phyloP scores from a whole-genome alignment of 768 basidiomycete species.

The Tylopilus vinaceipallidus region DNA sequence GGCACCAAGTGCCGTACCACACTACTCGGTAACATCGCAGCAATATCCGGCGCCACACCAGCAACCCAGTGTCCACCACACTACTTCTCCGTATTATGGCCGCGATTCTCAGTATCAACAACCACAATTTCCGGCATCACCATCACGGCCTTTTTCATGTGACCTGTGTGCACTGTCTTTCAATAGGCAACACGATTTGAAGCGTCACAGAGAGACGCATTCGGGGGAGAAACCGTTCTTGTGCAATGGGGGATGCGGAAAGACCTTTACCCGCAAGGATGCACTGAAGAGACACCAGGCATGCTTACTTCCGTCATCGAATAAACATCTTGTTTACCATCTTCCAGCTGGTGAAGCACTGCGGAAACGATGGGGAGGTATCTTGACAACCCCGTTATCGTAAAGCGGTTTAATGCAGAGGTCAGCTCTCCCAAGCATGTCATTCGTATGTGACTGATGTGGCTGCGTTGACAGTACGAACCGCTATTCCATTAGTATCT shows the following conservation, averaged over 20 bases:
- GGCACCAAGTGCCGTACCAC: slow-evolving; percentile 36
- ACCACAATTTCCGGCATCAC: slow-evolving; percentile 56
- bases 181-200: slow-evolving; percentile 83
- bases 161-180: slow-evolving; percentile 79
- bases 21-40: slow-evolving; percentile 28
- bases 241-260: slow-evolving; percentile 82
- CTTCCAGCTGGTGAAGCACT: slow-evolving; percentile 69
- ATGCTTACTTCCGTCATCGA: slow-evolving; percentile 20
- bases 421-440: slow-evolving; percentile 15
- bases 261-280: slow-evolving; percentile 86
- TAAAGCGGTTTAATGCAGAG: slow-evolving; percentile 14
- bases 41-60: slow-evolving; percentile 29
- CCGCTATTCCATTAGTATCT: slow-evolving; percentile 22
- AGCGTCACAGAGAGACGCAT: slow-evolving; percentile 81
- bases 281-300: slow-evolving; percentile 86
- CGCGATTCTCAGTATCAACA: slow-evolving; percentile 27
- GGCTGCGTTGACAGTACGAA: slow-evolving; percentile 17
- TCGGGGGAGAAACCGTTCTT: slow-evolving; percentile 82
- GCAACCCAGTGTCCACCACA: slow-evolving; percentile 14
- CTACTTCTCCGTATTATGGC: slow-evolving; percentile 37
- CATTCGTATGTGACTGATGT: slow-evolving; percentile 20
- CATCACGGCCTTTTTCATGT: slow-evolving; percentile 61
- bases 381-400: slow-evolving; percentile 22
- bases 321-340: slow-evolving; percentile 15
- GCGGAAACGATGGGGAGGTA: slow-evolving; percentile 64